Evolutionary conservation across 352 stramenopile species (phyloP).

Genomic region (Globisporangium irregulare): DNA sequence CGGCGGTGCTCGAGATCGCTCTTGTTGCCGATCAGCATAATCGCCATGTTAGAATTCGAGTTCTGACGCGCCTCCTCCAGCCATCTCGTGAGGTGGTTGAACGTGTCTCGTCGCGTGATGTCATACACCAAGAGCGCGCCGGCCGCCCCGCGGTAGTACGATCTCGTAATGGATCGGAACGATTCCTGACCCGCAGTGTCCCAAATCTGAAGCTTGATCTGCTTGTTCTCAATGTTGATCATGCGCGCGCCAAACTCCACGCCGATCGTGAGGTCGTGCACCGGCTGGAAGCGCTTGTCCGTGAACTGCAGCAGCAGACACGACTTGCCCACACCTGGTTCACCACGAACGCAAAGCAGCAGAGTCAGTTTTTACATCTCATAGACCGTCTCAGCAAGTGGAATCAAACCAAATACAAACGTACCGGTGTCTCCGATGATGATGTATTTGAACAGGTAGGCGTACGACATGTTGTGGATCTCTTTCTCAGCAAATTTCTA

Average conservation of each 20-base stretch:
- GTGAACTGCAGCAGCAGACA: slow-evolving; percentile 99
- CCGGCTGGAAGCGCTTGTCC: slow-evolving; percentile 99
- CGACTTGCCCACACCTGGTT: slow-evolving; percentile 97
- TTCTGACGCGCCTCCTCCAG: slow-evolving; percentile 98
- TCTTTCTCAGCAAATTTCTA: slow-evolving; percentile 1
- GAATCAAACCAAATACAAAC: not conserved
- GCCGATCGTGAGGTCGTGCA: slow-evolving; percentile 99
- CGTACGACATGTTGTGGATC: slow-evolving; percentile 87
- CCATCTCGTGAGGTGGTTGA: slow-evolving; percentile 98
- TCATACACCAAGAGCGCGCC: slow-evolving; percentile 98
- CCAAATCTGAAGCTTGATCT: slow-evolving; percentile 99
- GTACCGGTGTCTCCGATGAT: slow-evolving; percentile 98
- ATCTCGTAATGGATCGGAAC: slow-evolving; percentile 99
- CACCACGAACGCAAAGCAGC: not conserved
- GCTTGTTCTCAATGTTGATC: slow-evolving; percentile 98
- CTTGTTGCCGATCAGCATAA: slow-evolving; percentile 99
- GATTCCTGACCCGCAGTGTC: slow-evolving; percentile 99
- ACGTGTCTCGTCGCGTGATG: slow-evolving; percentile 98
- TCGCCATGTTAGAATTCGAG: slow-evolving; percentile 99
- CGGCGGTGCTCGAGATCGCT: slow-evolving; percentile 95
- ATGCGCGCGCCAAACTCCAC: slow-evolving; percentile 99
- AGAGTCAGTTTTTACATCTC: not conserved
- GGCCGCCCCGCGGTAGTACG: slow-evolving; percentile 98
- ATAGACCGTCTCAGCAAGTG: not conserved
- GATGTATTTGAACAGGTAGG: slow-evolving; percentile 98